These are phyloP conservation scores for Sesbania bispinosa DNA, from an alignment of 306 rosid genomes.

Conservation along the genomic window DNA sequence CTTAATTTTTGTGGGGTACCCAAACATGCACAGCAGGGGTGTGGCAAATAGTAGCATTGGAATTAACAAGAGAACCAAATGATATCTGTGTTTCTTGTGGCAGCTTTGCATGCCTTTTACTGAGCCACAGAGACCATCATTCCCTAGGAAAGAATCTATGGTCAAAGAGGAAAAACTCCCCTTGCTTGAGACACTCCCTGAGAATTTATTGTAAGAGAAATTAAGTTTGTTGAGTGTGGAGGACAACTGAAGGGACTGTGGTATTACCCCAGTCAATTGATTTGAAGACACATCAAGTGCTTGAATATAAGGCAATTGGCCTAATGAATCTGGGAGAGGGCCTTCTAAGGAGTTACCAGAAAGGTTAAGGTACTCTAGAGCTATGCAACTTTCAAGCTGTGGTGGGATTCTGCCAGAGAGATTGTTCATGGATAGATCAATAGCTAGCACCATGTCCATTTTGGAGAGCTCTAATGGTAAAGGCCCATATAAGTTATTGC, in stretches of 20 bases:
- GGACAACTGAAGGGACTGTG: conserved; percentile 55
- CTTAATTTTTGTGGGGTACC: conserved; percentile 30
- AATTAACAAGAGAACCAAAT: conserved; percentile 42
- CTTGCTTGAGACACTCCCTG: conserved; percentile 56
- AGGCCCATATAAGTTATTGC: conserved; percentile 56
- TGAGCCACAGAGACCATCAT: conserved; percentile 63
- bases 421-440: conserved; percentile 77
- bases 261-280: conserved; percentile 57
- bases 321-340: conserved; percentile 74
- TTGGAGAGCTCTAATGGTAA: conserved; percentile 74
- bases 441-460: conserved; percentile 91
- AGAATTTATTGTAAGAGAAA: conserved; percentile 75
- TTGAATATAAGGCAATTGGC: conserved; percentile 61
- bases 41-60: conserved; percentile 52
- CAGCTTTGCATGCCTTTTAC: conserved; percentile 64
- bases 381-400: conserved; percentile 79
- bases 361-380: conserved; percentile 75
- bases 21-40: conserved; percentile 49
- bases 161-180: conserved; percentile 68
- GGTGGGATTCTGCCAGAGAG: conserved; percentile 72
- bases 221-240: conserved; percentile 61
- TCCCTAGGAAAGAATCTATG: conserved; percentile 62
- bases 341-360: conserved; percentile 67
- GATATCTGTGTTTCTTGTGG: conserved; percentile 39
- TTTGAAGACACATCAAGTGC: conserved; percentile 74